These are phyloP conservation scores for Daldinia caldariorum DNA, from an alignment of 495 filamentous ascomycete genomes.

Conservation along the genomic window DNA sequence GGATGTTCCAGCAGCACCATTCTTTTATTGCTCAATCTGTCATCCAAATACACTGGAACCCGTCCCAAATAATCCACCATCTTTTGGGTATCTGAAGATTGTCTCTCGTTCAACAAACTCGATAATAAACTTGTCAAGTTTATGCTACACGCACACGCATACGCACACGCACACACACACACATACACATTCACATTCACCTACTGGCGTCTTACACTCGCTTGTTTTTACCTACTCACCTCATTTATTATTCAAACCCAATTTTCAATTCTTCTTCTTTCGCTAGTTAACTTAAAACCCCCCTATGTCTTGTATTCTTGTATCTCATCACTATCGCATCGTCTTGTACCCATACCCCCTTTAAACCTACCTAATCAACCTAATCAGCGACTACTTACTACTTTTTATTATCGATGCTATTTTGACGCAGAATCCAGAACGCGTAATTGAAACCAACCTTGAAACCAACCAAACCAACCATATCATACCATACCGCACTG, in stretches of 20 bases:
- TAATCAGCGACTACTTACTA: conserved; percentile 9
- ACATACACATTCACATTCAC: not conserved
- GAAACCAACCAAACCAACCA: conserved; percentile 16
- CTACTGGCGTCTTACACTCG: conserved; percentile 17
- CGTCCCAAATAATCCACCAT: conserved; percentile 6
- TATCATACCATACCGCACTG: conserved; percentile 26
- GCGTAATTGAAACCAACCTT: conserved; percentile 45
- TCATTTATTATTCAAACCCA: conserved; percentile 15
- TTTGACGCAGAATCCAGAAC: conserved; percentile 22
- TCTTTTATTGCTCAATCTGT: conserved; percentile 31
- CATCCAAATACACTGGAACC: conserved; percentile 16
- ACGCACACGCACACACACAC: not conserved
- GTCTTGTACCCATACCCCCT: conserved; percentile 9
- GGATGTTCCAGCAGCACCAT: not conserved
- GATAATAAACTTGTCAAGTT: not conserved
- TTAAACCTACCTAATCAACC: not conserved
- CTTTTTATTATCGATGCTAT: conserved; percentile 12
- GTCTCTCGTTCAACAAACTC: conserved; percentile 32
- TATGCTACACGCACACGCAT: not conserved
- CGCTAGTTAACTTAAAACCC: conserved; percentile 7
- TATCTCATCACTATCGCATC: conserved; percentile 5
- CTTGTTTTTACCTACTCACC: too few relatives aligned
- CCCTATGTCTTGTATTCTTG: not conserved
- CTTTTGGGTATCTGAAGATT: conserved; percentile 5
- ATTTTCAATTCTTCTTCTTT: conserved; percentile 28